Conservation (phyloP, 2,329 filamentous ascomycete species). For the Pezicula neosporulosa region DNA sequence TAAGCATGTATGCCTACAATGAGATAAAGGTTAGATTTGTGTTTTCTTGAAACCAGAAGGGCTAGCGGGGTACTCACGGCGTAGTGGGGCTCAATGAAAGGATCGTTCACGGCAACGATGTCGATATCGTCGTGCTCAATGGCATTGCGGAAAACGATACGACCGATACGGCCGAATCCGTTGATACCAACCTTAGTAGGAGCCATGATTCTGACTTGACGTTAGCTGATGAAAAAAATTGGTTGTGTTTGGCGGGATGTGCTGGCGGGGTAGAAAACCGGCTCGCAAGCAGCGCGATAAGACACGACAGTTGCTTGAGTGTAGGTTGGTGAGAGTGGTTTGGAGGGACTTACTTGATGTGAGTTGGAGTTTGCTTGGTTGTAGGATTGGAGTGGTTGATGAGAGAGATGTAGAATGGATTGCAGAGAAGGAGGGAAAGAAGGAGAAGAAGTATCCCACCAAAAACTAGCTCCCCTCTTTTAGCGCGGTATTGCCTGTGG, state of each 20-base stretch:
- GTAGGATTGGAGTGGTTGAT: conserved; percentile 4
- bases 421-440: background rate
- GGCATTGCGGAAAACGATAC: conserved; percentile 98
- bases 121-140: conserved; percentile 86
- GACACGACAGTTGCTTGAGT: background rate
- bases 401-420: background rate
- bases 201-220: conserved; percentile 40
- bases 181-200: conserved; percentile 88
- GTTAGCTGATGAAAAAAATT: conserved; percentile 8
- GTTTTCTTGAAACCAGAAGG: background rate
- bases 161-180: conserved; percentile 99
- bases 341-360: conserved; percentile 15
- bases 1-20: conserved; percentile 93
- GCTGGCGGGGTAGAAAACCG: conserved; percentile 1
- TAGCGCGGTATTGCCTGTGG: background rate
- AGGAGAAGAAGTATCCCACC: conserved; percentile 1
- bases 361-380: conserved; percentile 7
- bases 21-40: conserved; percentile 6
- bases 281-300: background rate
- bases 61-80: conserved; percentile 65
- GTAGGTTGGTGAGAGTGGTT: background rate
- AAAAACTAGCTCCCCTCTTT: background rate
- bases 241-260: background rate
- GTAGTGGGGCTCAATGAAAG: conserved; percentile 97
- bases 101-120: conserved; percentile 97